These are phyloP conservation scores for Mycena capillaripes DNA, from an alignment of 768 basidiomycete species.

Conservation along the genomic window DNA sequence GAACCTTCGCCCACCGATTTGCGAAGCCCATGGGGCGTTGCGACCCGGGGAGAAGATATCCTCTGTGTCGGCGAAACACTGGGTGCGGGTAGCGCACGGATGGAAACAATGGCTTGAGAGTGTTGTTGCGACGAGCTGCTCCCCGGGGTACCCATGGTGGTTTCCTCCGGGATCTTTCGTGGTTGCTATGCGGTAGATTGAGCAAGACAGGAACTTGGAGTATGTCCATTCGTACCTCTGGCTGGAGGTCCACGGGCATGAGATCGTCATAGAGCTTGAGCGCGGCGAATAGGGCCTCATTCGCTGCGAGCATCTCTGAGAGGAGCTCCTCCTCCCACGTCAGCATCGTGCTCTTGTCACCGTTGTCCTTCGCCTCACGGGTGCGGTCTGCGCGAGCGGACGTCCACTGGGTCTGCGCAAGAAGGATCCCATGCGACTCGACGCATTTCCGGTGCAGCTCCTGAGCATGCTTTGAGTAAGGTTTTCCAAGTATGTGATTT, in stretches of 20 bases:
- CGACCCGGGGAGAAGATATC: background rate
- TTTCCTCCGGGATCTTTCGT: too few relatives aligned
- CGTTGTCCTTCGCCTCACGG: slow-evolving; percentile 31
- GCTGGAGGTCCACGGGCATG: slow-evolving; percentile 5
- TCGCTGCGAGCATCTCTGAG: slow-evolving; percentile 15
- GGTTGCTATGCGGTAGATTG: background rate
- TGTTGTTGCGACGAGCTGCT: too few relatives aligned
- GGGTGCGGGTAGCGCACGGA: background rate
- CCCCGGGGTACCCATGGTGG: too few relatives aligned
- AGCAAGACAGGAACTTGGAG: background rate
- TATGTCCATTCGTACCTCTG: background rate
- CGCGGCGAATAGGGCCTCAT: slow-evolving; percentile 12
- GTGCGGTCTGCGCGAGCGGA: slow-evolving; percentile 79
- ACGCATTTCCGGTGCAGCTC: slow-evolving; percentile 88
- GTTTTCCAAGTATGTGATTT: slow-evolving; percentile 29
- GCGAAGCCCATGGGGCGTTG: background rate
- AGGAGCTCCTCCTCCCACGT: slow-evolving; percentile 46
- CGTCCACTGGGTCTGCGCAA: slow-evolving; percentile 93
- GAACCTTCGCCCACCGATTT: background rate
- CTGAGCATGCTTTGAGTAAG: slow-evolving; percentile 51
- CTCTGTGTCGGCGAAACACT: background rate
- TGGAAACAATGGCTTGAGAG: too few relatives aligned
- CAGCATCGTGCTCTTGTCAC: background rate
- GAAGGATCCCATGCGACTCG: slow-evolving; percentile 87
- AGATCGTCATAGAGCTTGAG: slow-evolving; percentile 24